Conservation (phyloP, 441 rosid species). For the Corymbia citriodora region DNA sequence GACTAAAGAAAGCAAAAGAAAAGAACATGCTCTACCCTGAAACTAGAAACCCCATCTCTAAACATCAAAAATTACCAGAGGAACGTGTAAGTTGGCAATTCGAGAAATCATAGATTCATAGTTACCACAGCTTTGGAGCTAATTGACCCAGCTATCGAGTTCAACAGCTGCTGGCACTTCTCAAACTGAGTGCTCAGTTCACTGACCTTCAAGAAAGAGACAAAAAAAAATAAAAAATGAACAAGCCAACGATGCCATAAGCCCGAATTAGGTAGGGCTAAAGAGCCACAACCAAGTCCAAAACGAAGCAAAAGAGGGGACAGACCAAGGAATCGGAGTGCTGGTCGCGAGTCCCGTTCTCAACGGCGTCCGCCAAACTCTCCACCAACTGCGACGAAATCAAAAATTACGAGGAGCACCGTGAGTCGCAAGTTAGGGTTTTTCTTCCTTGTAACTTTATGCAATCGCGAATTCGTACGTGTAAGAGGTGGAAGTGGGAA, state of each 20-base stretch:
- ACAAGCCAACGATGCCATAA: not conserved
- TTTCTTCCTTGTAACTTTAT: not conserved
- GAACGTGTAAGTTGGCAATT: not conserved
- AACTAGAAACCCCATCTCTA: not conserved
- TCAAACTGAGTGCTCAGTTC: slow-evolving; percentile 83
- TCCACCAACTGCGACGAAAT: slow-evolving; percentile 49
- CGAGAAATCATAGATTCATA: not conserved
- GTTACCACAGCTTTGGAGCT: slow-evolving; percentile 64
- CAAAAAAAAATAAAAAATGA: not conserved
- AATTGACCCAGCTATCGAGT: slow-evolving; percentile 67
- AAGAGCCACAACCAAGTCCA: not conserved
- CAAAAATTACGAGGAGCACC: not conserved
- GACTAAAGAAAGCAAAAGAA: not conserved
- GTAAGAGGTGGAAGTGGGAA: slow-evolving; percentile 78
- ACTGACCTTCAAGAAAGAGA: slow-evolving; percentile 25
- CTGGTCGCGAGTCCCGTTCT: slow-evolving; percentile 76
- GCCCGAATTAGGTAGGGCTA: not conserved
- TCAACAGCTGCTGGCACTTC: slow-evolving; percentile 85
- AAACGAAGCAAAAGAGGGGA: not conserved
- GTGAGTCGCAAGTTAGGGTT: not conserved
- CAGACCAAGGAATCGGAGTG: slow-evolving; percentile 79
- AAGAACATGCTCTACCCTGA: not conserved
- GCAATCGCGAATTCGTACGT: slow-evolving; percentile 20
- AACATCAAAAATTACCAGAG: not conserved
- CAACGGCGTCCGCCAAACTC: slow-evolving; percentile 60